These are phyloP conservation scores for Pseudopyricularia javanii DNA, from an alignment of 2,329 filamentous ascomycete species.

Conservation along the genomic window DNA sequence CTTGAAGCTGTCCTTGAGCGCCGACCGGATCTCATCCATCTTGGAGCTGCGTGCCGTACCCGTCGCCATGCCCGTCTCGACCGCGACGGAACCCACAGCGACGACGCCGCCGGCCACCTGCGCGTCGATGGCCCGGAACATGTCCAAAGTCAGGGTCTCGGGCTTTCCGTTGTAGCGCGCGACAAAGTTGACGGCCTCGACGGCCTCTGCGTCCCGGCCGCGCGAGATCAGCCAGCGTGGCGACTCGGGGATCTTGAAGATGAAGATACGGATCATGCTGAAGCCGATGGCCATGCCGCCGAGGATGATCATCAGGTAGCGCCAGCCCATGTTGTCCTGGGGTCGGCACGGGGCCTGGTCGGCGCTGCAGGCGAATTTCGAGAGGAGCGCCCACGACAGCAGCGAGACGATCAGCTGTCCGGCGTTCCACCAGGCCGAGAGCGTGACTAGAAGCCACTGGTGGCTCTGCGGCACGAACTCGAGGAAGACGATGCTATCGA, in stretches of 20 bases:
- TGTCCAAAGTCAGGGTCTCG: constrained; percentile 29
- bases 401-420: constrained; percentile 34
- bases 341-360: constrained; percentile 27
- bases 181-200: constrained; percentile 25
- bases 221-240: constrained; percentile 26
- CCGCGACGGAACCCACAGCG: too few relatives aligned
- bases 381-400: constrained; percentile 36
- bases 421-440: constrained; percentile 45
- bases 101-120: too few relatives aligned
- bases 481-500: constrained; percentile 43
- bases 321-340: constrained; percentile 35
- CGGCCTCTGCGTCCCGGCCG: constrained; percentile 20
- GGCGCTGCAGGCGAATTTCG: too few relatives aligned
- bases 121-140: constrained; percentile 34
- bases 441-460: constrained; percentile 53
- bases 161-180: constrained; percentile 25
- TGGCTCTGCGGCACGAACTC: constrained; percentile 36
- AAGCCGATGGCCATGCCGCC: constrained; percentile 32
- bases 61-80: too few relatives aligned
- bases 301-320: constrained; percentile 33
- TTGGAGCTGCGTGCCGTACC: too few relatives aligned
- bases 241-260: constrained; percentile 25
- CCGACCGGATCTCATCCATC: constrained; percentile 21
- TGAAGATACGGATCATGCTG: constrained; percentile 34
- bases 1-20: constrained; percentile 20